A percentile compares a stretch with the other conserved stretches of the same genome.
phyloP scores from a whole-genome alignment of 306 rosid genomes.

The Ammopiptanthus mongolicus region DNA sequence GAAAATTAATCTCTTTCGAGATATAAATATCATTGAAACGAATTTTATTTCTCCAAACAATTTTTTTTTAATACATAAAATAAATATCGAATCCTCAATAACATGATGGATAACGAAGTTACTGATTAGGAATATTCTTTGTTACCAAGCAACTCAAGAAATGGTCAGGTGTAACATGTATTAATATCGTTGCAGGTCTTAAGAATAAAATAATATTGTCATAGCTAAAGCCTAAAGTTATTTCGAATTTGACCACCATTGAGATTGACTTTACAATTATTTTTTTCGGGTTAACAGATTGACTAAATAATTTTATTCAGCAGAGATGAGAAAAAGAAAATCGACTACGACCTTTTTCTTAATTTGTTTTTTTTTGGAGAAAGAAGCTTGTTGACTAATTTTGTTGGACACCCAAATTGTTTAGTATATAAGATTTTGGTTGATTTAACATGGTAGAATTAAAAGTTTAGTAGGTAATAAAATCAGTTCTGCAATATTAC shows the following conservation, averaged over 20 bases:
- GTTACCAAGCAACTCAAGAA: not conserved
- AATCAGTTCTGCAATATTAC: not conserved
- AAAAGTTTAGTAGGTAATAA: conserved; percentile 3
- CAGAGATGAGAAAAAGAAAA: not conserved
- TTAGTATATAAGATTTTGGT: not conserved
- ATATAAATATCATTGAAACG: too few relatives aligned
- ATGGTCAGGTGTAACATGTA: not conserved
- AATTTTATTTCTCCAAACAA: too few relatives aligned
- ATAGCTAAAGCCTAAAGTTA: too few relatives aligned
- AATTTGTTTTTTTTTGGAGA: not conserved
- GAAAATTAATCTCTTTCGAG: too few relatives aligned
- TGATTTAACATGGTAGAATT: not conserved
- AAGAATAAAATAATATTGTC: not conserved
- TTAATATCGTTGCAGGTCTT: too few relatives aligned
- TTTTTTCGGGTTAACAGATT: not conserved
- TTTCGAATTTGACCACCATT: not conserved
- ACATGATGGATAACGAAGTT: too few relatives aligned
- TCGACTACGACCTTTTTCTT: not conserved
- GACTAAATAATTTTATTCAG: not conserved
- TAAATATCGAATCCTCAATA: too few relatives aligned
- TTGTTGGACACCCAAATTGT: not conserved
- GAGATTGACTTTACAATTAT: not conserved
- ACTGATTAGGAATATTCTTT: not conserved
- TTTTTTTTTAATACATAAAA: too few relatives aligned
- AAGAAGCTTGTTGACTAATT: conserved; percentile 15